Base-by-base conservation (phyloP, 352 stramenopile species). In the Globisporangium carolinianum region DNA sequence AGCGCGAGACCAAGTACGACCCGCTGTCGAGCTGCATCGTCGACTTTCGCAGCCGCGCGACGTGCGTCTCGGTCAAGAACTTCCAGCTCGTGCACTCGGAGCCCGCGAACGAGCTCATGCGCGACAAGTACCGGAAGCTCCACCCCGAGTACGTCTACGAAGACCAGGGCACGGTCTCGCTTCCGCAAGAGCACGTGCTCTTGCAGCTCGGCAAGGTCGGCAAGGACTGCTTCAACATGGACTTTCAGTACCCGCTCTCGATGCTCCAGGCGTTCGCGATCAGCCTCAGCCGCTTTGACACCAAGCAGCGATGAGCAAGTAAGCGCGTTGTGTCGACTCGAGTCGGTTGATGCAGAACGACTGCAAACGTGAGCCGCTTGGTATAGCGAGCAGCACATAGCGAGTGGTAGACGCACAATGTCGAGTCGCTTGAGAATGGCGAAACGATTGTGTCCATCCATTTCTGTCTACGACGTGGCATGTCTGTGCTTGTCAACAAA, bases 151-250 rank as follows among this genome's bases (percentile, higher is more conserved):
- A 80, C 54, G 76, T 89, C 35, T 91, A 88, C 57, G 76, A 91
- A 43, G 83, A 95, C 67, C 80, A 93, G 62, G 83, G 83, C 65
- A 95, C 86, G 6, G 79, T 93, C 32, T 88, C 75, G 12, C 66
- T 89, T 2, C 82, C 83, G n/a, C 83, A 88, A 60, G 80, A 91
- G 59, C 75, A 89, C 57, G 76, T 95, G 43, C 67, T 95, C 14
- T 67, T 96, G 42, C 87, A 96, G 60, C 72, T 95, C 24, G 87
- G 86, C 50, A 87, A 89, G 60, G 88, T 96, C 17, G 87, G 86
- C 58, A 94, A 96, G 53, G 81, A 98, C 69, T 96, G 89, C 69
- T 97, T 97, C 76, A 97, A 97, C 68, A 94, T 98, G 81, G 91
- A 97, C 68, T 96, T 95, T 63, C 83, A 95, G 65, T 97, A 95